Conservation (phyloP, 139 green algal species). For the Chlamydomonas asymmetrica region DNA sequence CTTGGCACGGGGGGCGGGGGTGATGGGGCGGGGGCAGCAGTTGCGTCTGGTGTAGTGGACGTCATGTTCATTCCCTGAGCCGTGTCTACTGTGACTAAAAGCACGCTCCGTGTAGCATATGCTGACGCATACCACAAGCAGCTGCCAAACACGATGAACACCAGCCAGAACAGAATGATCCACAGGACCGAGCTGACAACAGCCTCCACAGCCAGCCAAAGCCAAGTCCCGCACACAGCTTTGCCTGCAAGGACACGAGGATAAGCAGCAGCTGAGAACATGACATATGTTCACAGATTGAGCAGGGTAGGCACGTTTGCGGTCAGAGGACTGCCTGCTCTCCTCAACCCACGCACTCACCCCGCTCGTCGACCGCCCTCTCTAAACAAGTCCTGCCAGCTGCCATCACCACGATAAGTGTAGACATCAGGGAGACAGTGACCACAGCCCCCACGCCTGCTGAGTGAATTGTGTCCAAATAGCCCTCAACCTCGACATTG, state of each 20-base stretch:
- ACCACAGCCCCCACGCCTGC: conserved; percentile 18
- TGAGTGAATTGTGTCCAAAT: conserved; percentile 4
- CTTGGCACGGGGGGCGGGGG: no score
- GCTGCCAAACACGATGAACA: conserved; percentile 37
- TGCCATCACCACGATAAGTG: conserved; percentile 28
- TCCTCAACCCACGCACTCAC: neutral
- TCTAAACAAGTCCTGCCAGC: conserved; percentile 27
- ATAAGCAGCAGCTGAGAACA: no score
- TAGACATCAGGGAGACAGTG: conserved; percentile 22
- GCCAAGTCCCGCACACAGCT: conserved; percentile 30
- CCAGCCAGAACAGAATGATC: conserved; percentile 38
- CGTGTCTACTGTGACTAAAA: no score
- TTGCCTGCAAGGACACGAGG: conserved; percentile 12
- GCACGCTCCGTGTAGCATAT: no score
- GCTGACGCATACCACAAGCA: conserved; percentile 35
- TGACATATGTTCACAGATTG: no score
- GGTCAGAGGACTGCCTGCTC: no score
- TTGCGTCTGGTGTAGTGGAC: no score
- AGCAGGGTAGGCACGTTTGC: no score
- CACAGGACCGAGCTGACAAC: conserved; percentile 25
- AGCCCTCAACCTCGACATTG: neutral
- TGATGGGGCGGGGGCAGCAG: no score
- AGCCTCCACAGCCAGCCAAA: conserved; percentile 27
- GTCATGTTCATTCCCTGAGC: no score
- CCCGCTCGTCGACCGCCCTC: conserved; percentile 25